Percentiles rank a stretch among this genome's conserved stretches.
phyloP scores from a whole-genome alignment of 192 early-diverging fungal genomes.

The Rhizoclosmatium globosum region DNA sequence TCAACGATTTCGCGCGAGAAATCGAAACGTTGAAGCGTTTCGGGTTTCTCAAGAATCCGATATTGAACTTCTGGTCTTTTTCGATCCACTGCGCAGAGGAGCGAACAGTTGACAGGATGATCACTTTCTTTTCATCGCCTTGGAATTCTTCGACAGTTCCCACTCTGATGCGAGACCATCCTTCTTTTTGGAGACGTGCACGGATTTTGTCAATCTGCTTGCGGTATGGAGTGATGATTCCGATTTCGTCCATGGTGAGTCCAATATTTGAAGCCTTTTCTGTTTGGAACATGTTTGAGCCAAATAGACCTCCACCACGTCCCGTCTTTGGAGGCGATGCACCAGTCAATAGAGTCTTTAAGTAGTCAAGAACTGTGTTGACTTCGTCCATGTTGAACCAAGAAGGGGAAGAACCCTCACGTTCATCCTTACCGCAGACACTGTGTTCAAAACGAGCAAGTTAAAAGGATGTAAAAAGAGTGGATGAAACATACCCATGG shows the following conservation, averaged over 20 bases:
- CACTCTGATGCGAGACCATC: constrained; percentile 34
- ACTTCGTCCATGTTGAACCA: constrained; percentile 45
- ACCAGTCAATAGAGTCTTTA: constrained; percentile 12
- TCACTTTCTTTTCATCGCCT: constrained; percentile 39
- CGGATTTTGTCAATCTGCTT: constrained; percentile 46
- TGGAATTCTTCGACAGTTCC: constrained; percentile 54
- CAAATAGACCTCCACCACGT: background rate
- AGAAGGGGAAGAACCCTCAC: constrained; percentile 32
- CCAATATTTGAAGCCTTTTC: constrained; percentile 18
- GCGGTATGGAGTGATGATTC: constrained; percentile 48
- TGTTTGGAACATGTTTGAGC: background rate
- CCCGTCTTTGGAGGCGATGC: background rate
- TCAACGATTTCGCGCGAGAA: constrained; percentile 50
- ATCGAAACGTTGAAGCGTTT: constrained; percentile 58
- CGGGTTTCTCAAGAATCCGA: constrained; percentile 51
- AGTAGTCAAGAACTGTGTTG: constrained; percentile 19
- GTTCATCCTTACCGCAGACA: constrained; percentile 37
- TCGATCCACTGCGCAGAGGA: constrained; percentile 28
- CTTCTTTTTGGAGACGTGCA: constrained; percentile 31
- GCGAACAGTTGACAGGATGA: constrained; percentile 45
- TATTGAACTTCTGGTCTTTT: constrained; percentile 36
- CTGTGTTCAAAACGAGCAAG: background rate
- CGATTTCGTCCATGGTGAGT: constrained; percentile 36
- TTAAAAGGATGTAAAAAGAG: background rate
- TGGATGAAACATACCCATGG: constrained; percentile 22